Evolutionary conservation across 73 alveolate genomes (phyloP), one percentile per base, ranked within the genome.

Genomic region (Paramecium sexaurelia): DNA sequence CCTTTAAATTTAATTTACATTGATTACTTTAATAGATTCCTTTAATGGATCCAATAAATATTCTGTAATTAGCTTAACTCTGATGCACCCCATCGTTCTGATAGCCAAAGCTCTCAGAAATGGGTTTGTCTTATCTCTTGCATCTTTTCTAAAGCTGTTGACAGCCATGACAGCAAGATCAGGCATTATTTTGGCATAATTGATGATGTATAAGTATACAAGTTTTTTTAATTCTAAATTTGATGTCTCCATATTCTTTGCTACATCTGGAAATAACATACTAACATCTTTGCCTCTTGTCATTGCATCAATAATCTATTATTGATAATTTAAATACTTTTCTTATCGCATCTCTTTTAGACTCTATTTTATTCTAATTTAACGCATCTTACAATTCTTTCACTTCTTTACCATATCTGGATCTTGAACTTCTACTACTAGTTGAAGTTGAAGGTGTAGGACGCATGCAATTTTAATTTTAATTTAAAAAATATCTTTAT

Each of bases 161-260:
- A 99, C 98, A 55, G 99, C 99, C 93, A 99, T 93, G 67, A 99
- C 96, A 39, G 99, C 99, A 29, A 97, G 96, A 84, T 99, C 99
- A 33, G 99, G 99, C 93, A 98, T 98, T 35, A 97, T 94, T 94
- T 99, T 98, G 55, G 99, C 99, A 92, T 99, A 99, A 66, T 98
- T 99, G 92, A 99, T 99, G 90, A 99, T 95, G 96, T 99, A 99
- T 92, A 99, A 96, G 94, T 99, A 99, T 6, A 99, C 99, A 29
- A 99, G 94, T 92, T 99, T 99, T 96, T 99, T 99, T 67, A 99
- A 92, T 96, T 99, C 99, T 29, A 91, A 51, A 55, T 91, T 91
- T 45, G 85, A 39, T 10, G 95, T 83, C 40, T 51, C 84, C 90
- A 91, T 91, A 69, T 91, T 91, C 71, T 85, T 91, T 35, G 88